Percentiles rank a stretch among this genome's conserved stretches.
Evolutionary conservation across 192 early-diverging fungal species (phyloP).

Genomic region (Podila clonocystis): DNA sequence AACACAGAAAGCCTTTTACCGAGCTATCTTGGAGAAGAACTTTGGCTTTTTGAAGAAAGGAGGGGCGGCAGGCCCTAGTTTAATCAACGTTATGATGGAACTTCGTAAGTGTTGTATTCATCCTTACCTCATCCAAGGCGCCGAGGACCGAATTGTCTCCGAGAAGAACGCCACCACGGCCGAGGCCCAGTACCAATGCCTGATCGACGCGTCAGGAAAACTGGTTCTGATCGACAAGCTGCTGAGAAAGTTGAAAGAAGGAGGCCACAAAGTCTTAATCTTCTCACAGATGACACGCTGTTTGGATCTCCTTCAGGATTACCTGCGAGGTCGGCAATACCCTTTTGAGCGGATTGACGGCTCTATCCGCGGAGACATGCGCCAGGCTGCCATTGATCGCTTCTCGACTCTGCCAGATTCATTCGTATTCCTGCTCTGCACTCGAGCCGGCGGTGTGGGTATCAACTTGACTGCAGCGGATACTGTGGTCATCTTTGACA

Average conservation of each 20-base stretch:
- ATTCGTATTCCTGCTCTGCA: constrained; percentile 89
- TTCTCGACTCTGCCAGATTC: constrained; percentile 80
- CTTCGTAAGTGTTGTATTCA: constrained; percentile 92
- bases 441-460: constrained; percentile 87
- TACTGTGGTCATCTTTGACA: constrained; percentile 88
- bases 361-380: constrained; percentile 77
- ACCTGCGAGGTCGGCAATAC: constrained; percentile 77
- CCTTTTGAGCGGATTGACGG: constrained; percentile 86
- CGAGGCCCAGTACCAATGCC: constrained; percentile 72
- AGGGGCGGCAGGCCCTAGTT: constrained; percentile 71
- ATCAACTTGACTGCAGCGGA: constrained; percentile 91
- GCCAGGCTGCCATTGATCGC: constrained; percentile 88
- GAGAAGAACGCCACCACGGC: constrained; percentile 67
- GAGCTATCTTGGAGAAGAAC: constrained; percentile 85
- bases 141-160: constrained; percentile 79
- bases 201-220: constrained; percentile 85
- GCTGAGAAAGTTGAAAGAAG: constrained; percentile 73
- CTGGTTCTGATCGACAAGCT: constrained; percentile 87
- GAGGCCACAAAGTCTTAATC: constrained; percentile 87
- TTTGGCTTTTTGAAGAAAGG: constrained; percentile 86
- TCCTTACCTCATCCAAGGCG: constrained; percentile 80
- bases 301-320: constrained; percentile 85
- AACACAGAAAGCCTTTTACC: constrained; percentile 86
- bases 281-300: constrained; percentile 91
- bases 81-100: constrained; percentile 91